Percentiles rank a stretch among this genome's conserved stretches.
Evolutionary conservation across 176 grass and related monocot species (phyloP).

Genomic region (Oryza longistaminata): DNA sequence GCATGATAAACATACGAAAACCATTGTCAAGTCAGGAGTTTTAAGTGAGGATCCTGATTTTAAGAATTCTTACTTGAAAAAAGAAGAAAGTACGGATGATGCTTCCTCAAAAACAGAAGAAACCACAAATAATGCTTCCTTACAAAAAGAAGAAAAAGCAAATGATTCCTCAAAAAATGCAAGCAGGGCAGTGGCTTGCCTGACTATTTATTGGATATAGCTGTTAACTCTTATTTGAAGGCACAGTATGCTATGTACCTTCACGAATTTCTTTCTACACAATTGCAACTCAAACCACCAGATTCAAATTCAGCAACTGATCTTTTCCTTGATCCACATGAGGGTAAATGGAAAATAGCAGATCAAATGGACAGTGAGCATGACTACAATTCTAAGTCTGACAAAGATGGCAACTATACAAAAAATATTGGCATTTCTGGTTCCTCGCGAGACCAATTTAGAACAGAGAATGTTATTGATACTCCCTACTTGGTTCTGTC

Average conservation of each 20-base stretch:
- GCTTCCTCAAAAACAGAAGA: neutral
- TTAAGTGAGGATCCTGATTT: conserved; percentile 38
- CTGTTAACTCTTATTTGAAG: conserved; percentile 59
- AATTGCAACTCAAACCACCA: conserved; percentile 51
- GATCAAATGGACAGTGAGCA: conserved; percentile 49
- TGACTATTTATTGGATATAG: conserved; percentile 48
- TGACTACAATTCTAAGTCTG: conserved; percentile 31
- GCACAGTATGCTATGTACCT: conserved; percentile 63
- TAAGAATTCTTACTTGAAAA: conserved; percentile 8
- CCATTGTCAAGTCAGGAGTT: conserved; percentile 21
- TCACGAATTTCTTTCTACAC: conserved; percentile 54
- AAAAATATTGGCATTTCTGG: conserved; percentile 25
- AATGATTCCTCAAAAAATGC: conserved; percentile 13
- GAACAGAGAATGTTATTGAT: conserved; percentile 44
- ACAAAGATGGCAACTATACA: conserved; percentile 10
- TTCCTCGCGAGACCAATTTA: conserved; percentile 32
- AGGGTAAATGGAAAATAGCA: conserved; percentile 93
- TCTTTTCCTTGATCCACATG: conserved; percentile 83
- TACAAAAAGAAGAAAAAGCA: neutral
- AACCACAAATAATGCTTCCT: conserved; percentile 6
- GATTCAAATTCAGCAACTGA: conserved; percentile 63
- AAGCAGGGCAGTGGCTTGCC: conserved; percentile 25
- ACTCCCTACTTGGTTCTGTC: conserved; percentile 55
- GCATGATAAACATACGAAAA: conserved; percentile 53
- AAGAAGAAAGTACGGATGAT: conserved; percentile 26